Evolutionary conservation across 2,329 filamentous ascomycete species (phyloP), one percentile per base, ranked within the genome.

Genomic region (Xylariaceae sp.): DNA sequence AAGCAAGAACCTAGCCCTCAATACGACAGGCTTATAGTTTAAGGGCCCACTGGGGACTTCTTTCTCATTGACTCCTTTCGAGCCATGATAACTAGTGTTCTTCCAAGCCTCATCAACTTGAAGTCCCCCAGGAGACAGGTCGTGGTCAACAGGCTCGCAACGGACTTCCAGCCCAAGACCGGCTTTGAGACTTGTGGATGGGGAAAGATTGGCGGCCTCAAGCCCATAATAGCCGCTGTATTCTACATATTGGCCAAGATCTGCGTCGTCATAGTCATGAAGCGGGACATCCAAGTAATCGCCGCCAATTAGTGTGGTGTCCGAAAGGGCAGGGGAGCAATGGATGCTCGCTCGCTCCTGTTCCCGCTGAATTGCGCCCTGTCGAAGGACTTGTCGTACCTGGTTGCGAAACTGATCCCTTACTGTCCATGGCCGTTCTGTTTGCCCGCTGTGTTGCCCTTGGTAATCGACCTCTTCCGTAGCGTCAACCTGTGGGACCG

Each of bases 251-350:
- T 62, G 48, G n/a, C 54, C 45, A 26, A 62, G 56, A 37, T 66
- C 56, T 16, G 57, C 61, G 21, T 67, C 65, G 7, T 63, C 62
- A 23, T 63, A 59, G 41, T 56, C 59, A 12, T 58, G 63, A 32
- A 57, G 59, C 7, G 64, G 65, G 2, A 64, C 56, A 37, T 60
- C 56, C 16, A 65, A 41, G 52, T 69, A 68, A 26, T 65, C 63
- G 14, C 58, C 55, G 19, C 42, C 54, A n/a, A 63, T 42, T 20
- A 67, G 53, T 2, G 65, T 64, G 32, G 46, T 54, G 10, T 69
- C 65, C 12, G 67, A 66, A 19, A 64, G 57, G 23, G 61, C 62
- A 3, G 67, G 64, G 1, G 67, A 69, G 43, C 44, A 58, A 7
- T 54, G 54, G 14, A 53, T 29, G 40, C 55, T 61, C 16, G 10